These are phyloP conservation scores for Thraustotheca clavata DNA, from an alignment of 352 stramenopile genomes.

Conservation along the genomic window DNA sequence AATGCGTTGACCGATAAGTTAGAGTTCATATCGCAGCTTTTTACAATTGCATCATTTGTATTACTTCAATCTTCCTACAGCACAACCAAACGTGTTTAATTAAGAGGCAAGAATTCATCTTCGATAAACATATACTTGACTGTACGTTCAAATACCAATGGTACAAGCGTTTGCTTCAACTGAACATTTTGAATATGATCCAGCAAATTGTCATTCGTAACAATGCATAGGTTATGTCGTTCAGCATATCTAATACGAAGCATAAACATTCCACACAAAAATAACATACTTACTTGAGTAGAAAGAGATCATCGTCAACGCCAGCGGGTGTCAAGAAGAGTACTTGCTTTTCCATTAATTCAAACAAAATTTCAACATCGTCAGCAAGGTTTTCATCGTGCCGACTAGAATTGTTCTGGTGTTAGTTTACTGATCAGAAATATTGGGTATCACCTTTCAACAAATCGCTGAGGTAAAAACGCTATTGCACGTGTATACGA, in stretches of 20 bases:
- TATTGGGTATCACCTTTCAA: constrained; percentile 9
- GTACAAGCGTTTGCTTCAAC: constrained; percentile 12
- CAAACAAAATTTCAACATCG: constrained; percentile 8
- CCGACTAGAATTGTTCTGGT: constrained; percentile 8
- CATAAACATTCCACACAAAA: neutral
- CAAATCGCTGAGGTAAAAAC: constrained; percentile 19
- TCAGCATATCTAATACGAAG: constrained; percentile 5
- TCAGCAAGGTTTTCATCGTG: constrained; percentile 17
- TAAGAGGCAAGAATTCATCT: constrained; percentile 17
- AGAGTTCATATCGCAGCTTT: too few species aligned
- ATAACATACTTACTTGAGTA: constrained; percentile 11
- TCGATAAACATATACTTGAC: constrained; percentile 24
- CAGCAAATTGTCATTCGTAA: constrained; percentile 19
- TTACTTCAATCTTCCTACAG: neutral
- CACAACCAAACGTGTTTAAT: neutral
- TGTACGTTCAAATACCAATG: constrained; percentile 7
- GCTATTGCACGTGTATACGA: neutral
- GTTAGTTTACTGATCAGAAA: neutral
- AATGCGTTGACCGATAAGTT: neutral
- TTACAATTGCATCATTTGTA: neutral
- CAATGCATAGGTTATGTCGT: constrained; percentile 15
- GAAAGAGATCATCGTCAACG: constrained; percentile 18
- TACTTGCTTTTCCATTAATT: neutral
- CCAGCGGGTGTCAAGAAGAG: constrained; percentile 19
- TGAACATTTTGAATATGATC: constrained; percentile 17